A percentile compares a stretch with the other conserved stretches of the same genome.
Conservation (phyloP, 108 stramenopile species). For the Schizochytrium sp. region DNA sequence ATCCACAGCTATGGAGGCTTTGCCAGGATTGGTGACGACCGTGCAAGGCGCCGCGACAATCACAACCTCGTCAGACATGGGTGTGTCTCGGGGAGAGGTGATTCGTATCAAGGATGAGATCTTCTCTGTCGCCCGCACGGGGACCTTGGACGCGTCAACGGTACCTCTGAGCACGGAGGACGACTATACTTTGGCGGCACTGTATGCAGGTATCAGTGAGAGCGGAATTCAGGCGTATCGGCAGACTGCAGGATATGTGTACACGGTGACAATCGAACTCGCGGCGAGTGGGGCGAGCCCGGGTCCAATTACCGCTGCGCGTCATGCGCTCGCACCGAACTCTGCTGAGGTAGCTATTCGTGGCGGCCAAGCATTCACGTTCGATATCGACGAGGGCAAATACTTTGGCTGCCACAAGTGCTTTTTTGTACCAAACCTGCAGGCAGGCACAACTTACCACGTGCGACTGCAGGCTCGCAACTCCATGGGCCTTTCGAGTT, state of each 20-base stretch:
- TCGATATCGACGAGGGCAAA: background rate
- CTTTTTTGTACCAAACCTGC: conserved; percentile 41
- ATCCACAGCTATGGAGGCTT: background rate
- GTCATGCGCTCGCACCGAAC: conserved; percentile 30
- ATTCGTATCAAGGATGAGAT: background rate
- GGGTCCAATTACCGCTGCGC: conserved; percentile 23
- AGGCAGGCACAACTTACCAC: conserved; percentile 57
- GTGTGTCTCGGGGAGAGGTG: background rate
- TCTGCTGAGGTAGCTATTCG: conserved; percentile 5
- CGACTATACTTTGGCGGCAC: background rate
- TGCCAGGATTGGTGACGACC: background rate
- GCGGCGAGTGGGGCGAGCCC: conserved; percentile 8
- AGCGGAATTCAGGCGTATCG: background rate
- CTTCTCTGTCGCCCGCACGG: background rate
- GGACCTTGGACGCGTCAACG: background rate
- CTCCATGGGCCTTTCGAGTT: conserved; percentile 39
- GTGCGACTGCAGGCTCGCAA: conserved; percentile 62
- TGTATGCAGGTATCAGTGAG: no score
- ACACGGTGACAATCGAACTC: background rate
- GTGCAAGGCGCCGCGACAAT: background rate
- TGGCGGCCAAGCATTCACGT: background rate
- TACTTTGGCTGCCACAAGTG: conserved; percentile 58
- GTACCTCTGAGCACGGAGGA: background rate
- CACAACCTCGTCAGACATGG: background rate
- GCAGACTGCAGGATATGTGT: background rate